Conservation (phyloP, 176 grass and related monocot genomes). For the Ensete glaucum region DNA sequence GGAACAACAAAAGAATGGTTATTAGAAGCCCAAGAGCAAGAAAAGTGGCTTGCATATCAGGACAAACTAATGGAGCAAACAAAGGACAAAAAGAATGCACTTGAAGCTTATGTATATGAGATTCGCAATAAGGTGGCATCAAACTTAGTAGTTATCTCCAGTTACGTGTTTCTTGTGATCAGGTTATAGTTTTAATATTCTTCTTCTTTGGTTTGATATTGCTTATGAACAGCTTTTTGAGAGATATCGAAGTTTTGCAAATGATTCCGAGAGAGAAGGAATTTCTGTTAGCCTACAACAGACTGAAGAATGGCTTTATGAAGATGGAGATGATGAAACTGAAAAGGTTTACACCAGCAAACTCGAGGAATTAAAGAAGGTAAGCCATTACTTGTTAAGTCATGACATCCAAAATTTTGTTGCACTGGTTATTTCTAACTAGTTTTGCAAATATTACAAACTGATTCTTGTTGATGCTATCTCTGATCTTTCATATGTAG, state of each 20-base stretch:
- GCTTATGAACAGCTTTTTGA: constrained; percentile 64
- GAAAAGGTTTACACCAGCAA: constrained; percentile 80
- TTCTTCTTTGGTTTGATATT: constrained; percentile 2
- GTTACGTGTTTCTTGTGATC: not conserved
- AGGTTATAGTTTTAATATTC: not conserved
- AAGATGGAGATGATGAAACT: constrained; percentile 97
- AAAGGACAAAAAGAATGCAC: constrained; percentile 88
- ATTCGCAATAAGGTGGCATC: constrained; percentile 75
- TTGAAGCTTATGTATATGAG: constrained; percentile 92
- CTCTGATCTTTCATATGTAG: no score
- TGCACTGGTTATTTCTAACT: constrained; percentile 12
- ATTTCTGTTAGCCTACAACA: constrained; percentile 71
- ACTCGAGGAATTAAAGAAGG: constrained; percentile 87
- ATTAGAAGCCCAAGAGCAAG: constrained; percentile 63
- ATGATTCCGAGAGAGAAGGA: constrained; percentile 78
- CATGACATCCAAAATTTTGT: not conserved
- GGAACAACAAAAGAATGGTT: constrained; percentile 57
- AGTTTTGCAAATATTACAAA: not conserved
- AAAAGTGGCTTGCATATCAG: constrained; percentile 57
- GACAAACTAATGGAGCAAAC: constrained; percentile 78
- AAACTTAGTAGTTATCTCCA: constrained; percentile 1
- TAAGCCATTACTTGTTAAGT: constrained; percentile 22
- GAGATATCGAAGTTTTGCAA: constrained; percentile 80
- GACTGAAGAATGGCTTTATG: constrained; percentile 97
- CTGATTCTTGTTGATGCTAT: not conserved